Percentiles rank a stretch among this genome's conserved stretches.
Conservation (phyloP, 306 rosid genomes). For the Cotoneaster glaucophyllus region DNA sequence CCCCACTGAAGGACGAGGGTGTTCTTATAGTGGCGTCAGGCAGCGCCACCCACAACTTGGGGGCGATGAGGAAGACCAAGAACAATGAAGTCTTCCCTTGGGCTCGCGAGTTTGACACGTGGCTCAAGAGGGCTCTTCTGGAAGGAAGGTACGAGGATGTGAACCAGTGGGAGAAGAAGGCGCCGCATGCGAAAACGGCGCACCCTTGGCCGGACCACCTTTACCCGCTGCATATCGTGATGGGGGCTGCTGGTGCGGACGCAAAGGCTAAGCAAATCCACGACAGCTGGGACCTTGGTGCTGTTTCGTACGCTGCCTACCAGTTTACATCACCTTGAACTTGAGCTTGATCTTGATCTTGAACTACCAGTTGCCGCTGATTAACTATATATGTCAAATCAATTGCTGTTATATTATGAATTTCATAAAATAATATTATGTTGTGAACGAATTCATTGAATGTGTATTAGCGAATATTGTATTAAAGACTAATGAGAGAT, state of each 20-base stretch:
- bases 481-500: too few relatives aligned
- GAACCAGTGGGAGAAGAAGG: neutral
- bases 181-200: neutral
- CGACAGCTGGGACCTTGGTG: neutral
- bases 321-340: neutral
- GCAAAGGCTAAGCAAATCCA: neutral
- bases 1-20: slow-evolving; percentile 70
- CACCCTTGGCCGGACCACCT: neutral
- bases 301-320: neutral
- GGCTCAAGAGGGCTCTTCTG: neutral
- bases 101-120: neutral
- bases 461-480: too few relatives aligned
- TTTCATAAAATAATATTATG: too few relatives aligned
- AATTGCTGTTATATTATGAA: too few relatives aligned
- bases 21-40: slow-evolving; percentile 76
- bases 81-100: neutral
- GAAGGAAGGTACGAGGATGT: neutral
- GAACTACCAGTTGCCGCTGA: too few relatives aligned
- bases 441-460: too few relatives aligned
- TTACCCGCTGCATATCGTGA: neutral
- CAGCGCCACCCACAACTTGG: slow-evolving; percentile 70
- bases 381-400: too few relatives aligned
- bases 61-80: slow-evolving; percentile 6
- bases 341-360: too few relatives aligned
- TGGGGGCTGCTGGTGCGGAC: neutral